Evolutionary conservation across 2,329 filamentous ascomycete genomes (phyloP), one percentile per base, ranked within the genome.

Genomic region (Emmonsiellopsis sp.): DNA sequence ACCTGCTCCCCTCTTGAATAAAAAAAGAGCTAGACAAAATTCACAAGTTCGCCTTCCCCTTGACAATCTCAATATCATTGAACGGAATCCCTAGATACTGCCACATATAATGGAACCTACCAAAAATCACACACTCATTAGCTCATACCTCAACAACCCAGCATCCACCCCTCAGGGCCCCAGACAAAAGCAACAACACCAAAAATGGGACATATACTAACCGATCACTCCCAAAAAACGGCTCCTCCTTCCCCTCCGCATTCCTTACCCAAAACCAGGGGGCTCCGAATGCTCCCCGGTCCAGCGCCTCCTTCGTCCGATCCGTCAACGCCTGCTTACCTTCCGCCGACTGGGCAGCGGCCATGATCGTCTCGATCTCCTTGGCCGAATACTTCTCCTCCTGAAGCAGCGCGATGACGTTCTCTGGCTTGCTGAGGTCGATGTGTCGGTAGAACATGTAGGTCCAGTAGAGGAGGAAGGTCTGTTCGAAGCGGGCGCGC

Each of bases 201-300:
- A 27, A 27, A 27, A 27, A 27, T 27, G 21, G 21, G 21, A 5
- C 21, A 27, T 27, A 27, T 27, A 50, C 32, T 9, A 8, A 50
- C 49, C 56, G 42, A 56, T 61, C 59, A 52, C 57, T 58, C 31
- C 57, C 59, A 54, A 61, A 60, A 17, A 60, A 58, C 31, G 59
- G 59, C 37, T 61, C 59, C 14, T 54, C 57, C 42, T 53, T 49
- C 11, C 57, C 59, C 44, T 60, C 51, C 13, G 31, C 65, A 60
- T 85, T 81, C 14, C 74, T 76, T 2, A 83, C 86, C 78, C 82
- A 84, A 56, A 87, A 74, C 87, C 87, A 92, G 1, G 88, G 88
- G 49, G 82, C 81, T 0, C 88, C 88, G 67, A 87, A 92, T 0
- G 87, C 87, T 0, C 87, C 87, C 49, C 71, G 73, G 39, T 80